Evolutionary conservation across 169 alveolate genomes (phyloP).

Genomic region (Plasmodium vinckei): DNA sequence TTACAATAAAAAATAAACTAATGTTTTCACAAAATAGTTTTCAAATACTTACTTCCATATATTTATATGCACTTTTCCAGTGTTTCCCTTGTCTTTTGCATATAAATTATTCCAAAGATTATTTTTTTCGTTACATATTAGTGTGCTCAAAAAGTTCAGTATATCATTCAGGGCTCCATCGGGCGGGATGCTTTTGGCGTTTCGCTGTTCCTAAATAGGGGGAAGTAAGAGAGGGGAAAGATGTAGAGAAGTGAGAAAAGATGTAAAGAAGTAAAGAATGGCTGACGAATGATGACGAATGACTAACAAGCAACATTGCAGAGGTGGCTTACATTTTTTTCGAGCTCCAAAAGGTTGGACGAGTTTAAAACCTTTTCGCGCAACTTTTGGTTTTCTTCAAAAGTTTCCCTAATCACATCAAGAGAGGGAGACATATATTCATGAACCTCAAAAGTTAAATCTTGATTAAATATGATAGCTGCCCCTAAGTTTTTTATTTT

Average conservation of each 20-base stretch:
- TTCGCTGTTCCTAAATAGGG: conserved; percentile 32
- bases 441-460: conserved; percentile 88
- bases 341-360: conserved; percentile 43
- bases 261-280: background rate
- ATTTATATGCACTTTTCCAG: conserved; percentile 53
- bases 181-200: conserved; percentile 11
- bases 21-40: background rate
- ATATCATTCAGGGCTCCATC: conserved; percentile 43
- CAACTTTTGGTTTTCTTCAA: conserved; percentile 79
- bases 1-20: background rate
- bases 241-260: no score
- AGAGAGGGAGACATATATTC: conserved; percentile 91
- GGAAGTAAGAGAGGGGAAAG: no score
- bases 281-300: no score
- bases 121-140: conserved; percentile 68
- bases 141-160: conserved; percentile 27
- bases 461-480: conserved; percentile 85
- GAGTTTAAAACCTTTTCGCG: conserved; percentile 76
- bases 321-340: conserved; percentile 28
- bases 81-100: conserved; percentile 46
- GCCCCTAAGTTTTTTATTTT: conserved; percentile 92
- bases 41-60: conserved; percentile 54
- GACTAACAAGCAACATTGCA: background rate
- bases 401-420: conserved; percentile 82
- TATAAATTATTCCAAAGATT: conserved; percentile 62